phyloP scores from a whole-genome alignment of 768 basidiomycete species.

The Candolleomyces efflorescens region DNA sequence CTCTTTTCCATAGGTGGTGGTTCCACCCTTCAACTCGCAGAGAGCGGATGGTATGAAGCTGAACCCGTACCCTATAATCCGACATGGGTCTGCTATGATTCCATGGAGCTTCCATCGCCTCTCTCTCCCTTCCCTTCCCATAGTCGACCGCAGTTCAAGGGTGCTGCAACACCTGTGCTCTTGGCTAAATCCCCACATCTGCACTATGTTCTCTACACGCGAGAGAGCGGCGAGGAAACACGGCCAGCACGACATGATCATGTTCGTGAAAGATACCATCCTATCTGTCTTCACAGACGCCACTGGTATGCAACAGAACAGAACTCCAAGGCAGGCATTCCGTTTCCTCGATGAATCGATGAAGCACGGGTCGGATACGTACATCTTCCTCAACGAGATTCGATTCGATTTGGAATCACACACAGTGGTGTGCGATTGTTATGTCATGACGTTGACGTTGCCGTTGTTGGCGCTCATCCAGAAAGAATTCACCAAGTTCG shows the following conservation, averaged over 20 bases:
- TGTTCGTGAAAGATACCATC: conserved; percentile 27
- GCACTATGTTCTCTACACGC: conserved; percentile 21
- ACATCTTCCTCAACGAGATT: conserved; percentile 44
- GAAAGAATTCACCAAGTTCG: conserved; percentile 9
- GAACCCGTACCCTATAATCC: conserved; percentile 15
- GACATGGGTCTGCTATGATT: not conserved
- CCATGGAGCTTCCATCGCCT: conserved; percentile 37
- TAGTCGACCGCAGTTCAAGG: conserved; percentile 17
- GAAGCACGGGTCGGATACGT: conserved; percentile 20
- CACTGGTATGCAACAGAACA: not conserved
- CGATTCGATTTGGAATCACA: conserved; percentile 45
- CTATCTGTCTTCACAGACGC: conserved; percentile 7
- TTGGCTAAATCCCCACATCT: conserved; percentile 30
- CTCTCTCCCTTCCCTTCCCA: conserved; percentile 30
- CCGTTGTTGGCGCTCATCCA: conserved; percentile 9
- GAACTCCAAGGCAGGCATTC: not conserved
- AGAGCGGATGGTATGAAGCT: conserved; percentile 7
- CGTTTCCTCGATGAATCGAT: not conserved
- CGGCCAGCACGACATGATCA: conserved; percentile 14
- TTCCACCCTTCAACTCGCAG: conserved; percentile 13
- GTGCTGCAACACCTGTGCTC: conserved; percentile 1
- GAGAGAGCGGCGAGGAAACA: conserved; percentile 21
- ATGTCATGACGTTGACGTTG: conserved; percentile 29
- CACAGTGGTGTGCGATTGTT: conserved; percentile 48
- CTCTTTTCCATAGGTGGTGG: conserved; percentile 17